A percentile compares a stretch with the other conserved stretches of the same genome.
phyloP scores from a whole-genome alignment of 2,329 filamentous ascomycete genomes.

The Scolecobasidium constrictum region DNA sequence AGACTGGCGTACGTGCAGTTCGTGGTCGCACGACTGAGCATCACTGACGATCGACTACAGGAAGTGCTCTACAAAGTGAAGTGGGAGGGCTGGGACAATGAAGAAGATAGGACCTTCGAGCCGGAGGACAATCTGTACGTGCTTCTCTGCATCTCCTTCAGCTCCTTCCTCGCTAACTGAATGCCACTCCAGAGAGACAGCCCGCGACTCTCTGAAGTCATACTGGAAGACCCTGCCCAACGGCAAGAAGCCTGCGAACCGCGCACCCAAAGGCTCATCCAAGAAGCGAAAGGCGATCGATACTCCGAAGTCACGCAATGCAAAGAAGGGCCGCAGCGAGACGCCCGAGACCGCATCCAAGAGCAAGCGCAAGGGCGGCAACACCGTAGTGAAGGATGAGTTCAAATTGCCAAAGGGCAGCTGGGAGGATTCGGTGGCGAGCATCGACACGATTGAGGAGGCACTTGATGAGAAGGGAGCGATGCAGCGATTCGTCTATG shows the following conservation, averaged over 20 bases:
- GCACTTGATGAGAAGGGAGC: constrained; percentile 31
- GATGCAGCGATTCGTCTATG: constrained; percentile 51
- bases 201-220: constrained; percentile 46
- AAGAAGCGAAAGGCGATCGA: constrained; percentile 15
- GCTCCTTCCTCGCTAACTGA: neutral
- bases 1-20: neutral
- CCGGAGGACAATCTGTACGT: constrained; percentile 58
- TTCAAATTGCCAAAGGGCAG: constrained; percentile 62
- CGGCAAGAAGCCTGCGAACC: constrained; percentile 31
- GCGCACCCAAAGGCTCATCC: neutral
- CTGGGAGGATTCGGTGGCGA: constrained; percentile 65
- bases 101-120: constrained; percentile 67
- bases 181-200: constrained; percentile 19
- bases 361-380: constrained; percentile 9
- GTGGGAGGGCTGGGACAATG: constrained; percentile 68
- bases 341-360: constrained; percentile 17
- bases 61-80: constrained; percentile 57
- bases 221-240: constrained; percentile 58
- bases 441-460: constrained; percentile 64
- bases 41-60: neutral
- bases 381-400: constrained; percentile 30
- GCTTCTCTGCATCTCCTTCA: constrained; percentile 14
- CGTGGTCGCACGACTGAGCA: neutral
- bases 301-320: constrained; percentile 12
- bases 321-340: neutral